Evolutionary conservation across 129 eudicot species (phyloP).

Genomic region (Rutidosis leptorrhynchoides): DNA sequence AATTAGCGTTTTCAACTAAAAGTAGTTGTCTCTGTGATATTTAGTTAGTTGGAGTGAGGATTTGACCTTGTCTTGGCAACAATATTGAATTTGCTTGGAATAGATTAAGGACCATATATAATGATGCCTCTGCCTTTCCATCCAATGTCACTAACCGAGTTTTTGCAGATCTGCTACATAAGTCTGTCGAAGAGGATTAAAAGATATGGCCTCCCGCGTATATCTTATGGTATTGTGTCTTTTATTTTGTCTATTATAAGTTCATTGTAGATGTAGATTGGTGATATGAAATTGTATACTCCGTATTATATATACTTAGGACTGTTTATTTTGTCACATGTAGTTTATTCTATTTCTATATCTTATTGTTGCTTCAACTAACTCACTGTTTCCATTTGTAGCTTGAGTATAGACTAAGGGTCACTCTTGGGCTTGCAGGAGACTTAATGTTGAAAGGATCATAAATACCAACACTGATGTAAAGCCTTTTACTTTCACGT

Average conservation of each 20-base stretch:
- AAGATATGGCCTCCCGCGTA: too few relatives aligned
- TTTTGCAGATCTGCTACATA: too few relatives aligned
- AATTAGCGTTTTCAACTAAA: too few relatives aligned
- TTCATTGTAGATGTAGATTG: background rate
- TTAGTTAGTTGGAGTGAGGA: too few relatives aligned
- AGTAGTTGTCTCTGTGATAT: too few relatives aligned
- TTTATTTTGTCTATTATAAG: constrained; percentile 2
- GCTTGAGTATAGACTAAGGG: constrained; percentile 86
- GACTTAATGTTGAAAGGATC: constrained; percentile 84
- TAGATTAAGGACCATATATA: too few relatives aligned
- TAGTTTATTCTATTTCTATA: background rate
- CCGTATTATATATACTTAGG: constrained; percentile 21
- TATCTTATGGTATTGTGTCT: too few relatives aligned
- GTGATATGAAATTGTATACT: background rate
- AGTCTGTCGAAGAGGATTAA: too few relatives aligned
- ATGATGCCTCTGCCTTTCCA: too few relatives aligned
- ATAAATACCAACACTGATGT: constrained; percentile 72
- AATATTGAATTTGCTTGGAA: too few relatives aligned
- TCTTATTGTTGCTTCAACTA: background rate
- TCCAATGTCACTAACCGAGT: too few relatives aligned
- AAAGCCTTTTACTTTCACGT: constrained; percentile 77
- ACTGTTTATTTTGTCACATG: constrained; percentile 9
- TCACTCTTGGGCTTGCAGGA: constrained; percentile 87
- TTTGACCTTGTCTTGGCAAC: too few relatives aligned
- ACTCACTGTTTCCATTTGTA: constrained; percentile 24